phyloP scores from a whole-genome alignment of 2,329 filamentous ascomycete genomes.

The Fusarium sp. region DNA sequence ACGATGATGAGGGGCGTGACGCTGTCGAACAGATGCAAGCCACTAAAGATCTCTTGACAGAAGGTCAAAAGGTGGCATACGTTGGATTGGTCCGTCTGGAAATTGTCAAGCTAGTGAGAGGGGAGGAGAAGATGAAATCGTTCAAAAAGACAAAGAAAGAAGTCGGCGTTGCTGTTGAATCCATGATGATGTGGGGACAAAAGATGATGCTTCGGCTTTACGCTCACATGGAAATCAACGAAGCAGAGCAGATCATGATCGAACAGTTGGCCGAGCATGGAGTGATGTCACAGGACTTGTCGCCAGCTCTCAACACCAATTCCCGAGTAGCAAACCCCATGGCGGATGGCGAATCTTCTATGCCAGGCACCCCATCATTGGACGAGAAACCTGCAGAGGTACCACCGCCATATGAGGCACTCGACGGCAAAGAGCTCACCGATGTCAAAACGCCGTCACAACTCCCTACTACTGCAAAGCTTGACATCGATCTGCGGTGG shows the following conservation, averaged over 20 bases:
- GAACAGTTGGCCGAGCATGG: slow-evolving; percentile 96
- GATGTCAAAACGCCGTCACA: slow-evolving; percentile 87
- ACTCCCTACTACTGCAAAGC: slow-evolving; percentile 82
- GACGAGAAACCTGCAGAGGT: slow-evolving; percentile 64
- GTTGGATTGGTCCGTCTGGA: slow-evolving; percentile 89
- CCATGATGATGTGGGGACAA: slow-evolving; percentile 95
- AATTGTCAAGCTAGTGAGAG: slow-evolving; percentile 81
- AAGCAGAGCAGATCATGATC: slow-evolving; percentile 96
- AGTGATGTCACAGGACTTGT: slow-evolving; percentile 85
- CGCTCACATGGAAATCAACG: slow-evolving; percentile 94
- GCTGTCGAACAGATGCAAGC: slow-evolving; percentile 91
- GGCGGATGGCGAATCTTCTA: slow-evolving; percentile 62
- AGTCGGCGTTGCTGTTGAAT: slow-evolving; percentile 77
- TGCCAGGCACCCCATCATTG: slow-evolving; percentile 41
- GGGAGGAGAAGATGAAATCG: slow-evolving; percentile 71
- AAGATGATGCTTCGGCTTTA: slow-evolving; percentile 98
- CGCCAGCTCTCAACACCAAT: slow-evolving; percentile 89
- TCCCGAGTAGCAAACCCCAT: slow-evolving; percentile 93
- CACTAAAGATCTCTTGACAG: slow-evolving; percentile 94
- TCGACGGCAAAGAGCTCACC: slow-evolving; percentile 78
- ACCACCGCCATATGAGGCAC: slow-evolving; percentile 72
- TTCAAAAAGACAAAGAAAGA: slow-evolving; percentile 80
- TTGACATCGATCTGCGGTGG: slow-evolving; percentile 97
- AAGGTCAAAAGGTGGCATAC: slow-evolving; percentile 95
- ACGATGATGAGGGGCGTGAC: slow-evolving; percentile 87